Evolutionary conservation across 306 rosid genomes (phyloP).

Genomic region (Fragaria iinumae): DNA sequence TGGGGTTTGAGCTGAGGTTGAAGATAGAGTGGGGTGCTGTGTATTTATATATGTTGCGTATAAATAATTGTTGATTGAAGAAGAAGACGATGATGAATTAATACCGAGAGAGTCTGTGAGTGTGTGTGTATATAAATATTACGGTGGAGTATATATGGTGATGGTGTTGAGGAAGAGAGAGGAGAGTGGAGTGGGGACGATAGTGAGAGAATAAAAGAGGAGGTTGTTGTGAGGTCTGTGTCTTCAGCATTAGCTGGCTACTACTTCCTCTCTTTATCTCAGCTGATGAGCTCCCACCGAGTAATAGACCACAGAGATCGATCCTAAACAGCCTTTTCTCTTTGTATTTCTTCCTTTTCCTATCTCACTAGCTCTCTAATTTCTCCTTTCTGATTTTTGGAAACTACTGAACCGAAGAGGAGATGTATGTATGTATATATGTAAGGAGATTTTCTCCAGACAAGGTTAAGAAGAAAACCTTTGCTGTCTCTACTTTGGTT

Average conservation of each 20-base stretch:
- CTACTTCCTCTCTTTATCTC: constrained; percentile 38
- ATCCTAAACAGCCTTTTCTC: not conserved
- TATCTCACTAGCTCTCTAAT: not conserved
- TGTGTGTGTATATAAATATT: not conserved
- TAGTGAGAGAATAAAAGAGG: constrained; percentile 7
- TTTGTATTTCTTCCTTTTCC: not conserved
- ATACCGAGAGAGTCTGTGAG: not conserved
- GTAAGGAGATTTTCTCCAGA: too few relatives aligned
- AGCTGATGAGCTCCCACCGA: constrained; percentile 29
- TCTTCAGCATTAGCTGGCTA: constrained; percentile 63
- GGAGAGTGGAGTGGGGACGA: constrained; percentile 17
- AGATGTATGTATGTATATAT: not conserved
- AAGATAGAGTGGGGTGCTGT: constrained; percentile 8
- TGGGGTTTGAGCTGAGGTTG: constrained; percentile 6
- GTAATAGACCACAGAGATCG: not conserved
- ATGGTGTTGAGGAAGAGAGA: not conserved
- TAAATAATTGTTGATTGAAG: not conserved
- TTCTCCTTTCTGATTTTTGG: not conserved
- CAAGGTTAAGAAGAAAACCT: not conserved
- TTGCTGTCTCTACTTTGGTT: not conserved
- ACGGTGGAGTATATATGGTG: not conserved
- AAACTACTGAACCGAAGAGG: not conserved
- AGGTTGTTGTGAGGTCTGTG: constrained; percentile 66
- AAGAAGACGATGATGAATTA: not conserved
- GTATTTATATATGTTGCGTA: not conserved